A percentile compares a stretch with the other conserved stretches of the same genome.
Evolutionary conservation across 73 alveolate species (phyloP).

Genomic region (Breviolum minutum): DNA sequence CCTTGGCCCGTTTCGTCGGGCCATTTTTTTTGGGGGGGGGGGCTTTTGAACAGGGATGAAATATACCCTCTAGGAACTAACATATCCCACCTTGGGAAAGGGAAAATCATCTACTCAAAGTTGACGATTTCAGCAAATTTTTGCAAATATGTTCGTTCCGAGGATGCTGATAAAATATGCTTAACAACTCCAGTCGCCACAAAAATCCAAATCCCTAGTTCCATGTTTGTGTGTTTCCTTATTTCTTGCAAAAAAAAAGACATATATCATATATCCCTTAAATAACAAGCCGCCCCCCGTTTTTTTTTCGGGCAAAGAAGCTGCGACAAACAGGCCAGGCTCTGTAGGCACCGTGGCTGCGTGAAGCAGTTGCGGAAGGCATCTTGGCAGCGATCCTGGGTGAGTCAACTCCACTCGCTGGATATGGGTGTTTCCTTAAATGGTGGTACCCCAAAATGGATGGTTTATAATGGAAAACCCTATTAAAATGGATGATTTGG

Average conservation of each 20-base stretch:
- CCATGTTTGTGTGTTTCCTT: neutral
- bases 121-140: too few relatives aligned
- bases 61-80: too few relatives aligned
- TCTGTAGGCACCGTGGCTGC: conserved; percentile 85
- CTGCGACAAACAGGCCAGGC: conserved; percentile 88
- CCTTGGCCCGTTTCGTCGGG: neutral
- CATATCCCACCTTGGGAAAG: too few relatives aligned
- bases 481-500: too few relatives aligned
- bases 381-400: conserved; percentile 66
- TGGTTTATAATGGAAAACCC: too few relatives aligned
- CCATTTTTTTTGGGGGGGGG: neutral
- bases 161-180: neutral
- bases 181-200: neutral
- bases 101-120: too few relatives aligned
- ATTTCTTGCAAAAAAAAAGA: neutral
- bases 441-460: too few relatives aligned
- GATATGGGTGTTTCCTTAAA: too few relatives aligned
- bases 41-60: neutral
- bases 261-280: neutral
- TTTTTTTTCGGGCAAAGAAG: neutral
- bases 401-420: too few relatives aligned
- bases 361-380: conserved; percentile 88
- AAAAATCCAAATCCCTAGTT: neutral
- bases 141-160: too few relatives aligned
- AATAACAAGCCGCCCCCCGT: too few relatives aligned